These are phyloP conservation scores for Candolleomyces efflorescens DNA, from an alignment of 768 basidiomycete species.

Conservation along the genomic window DNA sequence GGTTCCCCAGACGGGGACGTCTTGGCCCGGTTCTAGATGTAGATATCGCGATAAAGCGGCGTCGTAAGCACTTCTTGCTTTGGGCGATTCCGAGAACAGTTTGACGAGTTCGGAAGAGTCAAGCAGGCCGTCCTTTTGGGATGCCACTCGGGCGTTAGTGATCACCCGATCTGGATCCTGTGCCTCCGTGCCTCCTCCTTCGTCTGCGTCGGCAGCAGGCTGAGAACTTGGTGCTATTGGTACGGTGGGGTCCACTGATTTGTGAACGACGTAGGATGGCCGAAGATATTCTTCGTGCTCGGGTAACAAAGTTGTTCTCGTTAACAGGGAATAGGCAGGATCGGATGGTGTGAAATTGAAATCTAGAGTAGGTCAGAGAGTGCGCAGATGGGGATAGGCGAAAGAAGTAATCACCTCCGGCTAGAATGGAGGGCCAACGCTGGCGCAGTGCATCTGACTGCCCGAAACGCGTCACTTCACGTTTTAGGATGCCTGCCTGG, in stretches of 20 bases:
- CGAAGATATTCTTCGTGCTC: constrained; percentile 50
- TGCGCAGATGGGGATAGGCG: not conserved
- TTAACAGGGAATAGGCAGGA: constrained; percentile 74
- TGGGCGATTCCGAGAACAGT: constrained; percentile 36
- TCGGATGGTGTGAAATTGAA: constrained; percentile 89
- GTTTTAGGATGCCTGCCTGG: constrained; percentile 72
- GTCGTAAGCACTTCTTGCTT: constrained; percentile 68
- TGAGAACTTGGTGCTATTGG: constrained; percentile 19
- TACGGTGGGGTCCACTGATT: constrained; percentile 62
- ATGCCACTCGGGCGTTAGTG: constrained; percentile 64
- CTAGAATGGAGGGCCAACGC: constrained; percentile 77
- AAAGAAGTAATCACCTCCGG: constrained; percentile 58
- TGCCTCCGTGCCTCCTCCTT: constrained; percentile 46
- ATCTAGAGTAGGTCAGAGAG: constrained; percentile 41
- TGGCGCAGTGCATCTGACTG: constrained; percentile 29
- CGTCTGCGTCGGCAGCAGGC: constrained; percentile 22
- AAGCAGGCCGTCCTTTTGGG: constrained; percentile 65
- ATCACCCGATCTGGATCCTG: constrained; percentile 68
- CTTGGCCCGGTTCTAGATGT: not conserved
- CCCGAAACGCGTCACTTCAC: constrained; percentile 58
- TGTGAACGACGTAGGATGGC: constrained; percentile 68
- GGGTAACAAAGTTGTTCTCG: constrained; percentile 52
- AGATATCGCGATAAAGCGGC: constrained; percentile 33
- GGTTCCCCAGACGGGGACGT: constrained; percentile 45
- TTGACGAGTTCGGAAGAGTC: constrained; percentile 48